Evolutionary conservation across 192 early-diverging fungal species (phyloP), one percentile per base, ranked within the genome.

Genomic region (Bifiguratus adelaidae): DNA sequence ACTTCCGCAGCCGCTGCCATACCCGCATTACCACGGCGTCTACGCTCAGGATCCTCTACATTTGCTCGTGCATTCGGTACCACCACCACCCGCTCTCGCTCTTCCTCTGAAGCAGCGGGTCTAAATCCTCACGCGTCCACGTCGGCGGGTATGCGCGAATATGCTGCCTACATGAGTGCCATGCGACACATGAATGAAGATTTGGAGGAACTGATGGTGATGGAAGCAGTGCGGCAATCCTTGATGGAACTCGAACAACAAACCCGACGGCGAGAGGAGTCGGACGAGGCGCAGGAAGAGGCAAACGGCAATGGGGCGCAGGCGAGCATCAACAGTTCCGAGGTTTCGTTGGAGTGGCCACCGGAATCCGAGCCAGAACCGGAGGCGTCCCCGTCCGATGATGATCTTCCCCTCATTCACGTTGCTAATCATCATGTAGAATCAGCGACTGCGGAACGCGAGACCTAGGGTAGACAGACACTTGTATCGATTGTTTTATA

Each of bases 131-230:
- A 60, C 19, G 62, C 65, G 2, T 41, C 65, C 2, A 54, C 55
- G 7, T 63, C 62, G 7, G 61, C 70, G 7, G 65, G 65, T 7
- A 56, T 71, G 3, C 55, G 64, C 2, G 77, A 83, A 55, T 81
- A 83, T 40, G 57, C 59, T 41, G 58, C 65, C 19, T 83, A 81
- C 29, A 41, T 79, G 6, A 47, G 63, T 0, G 88, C 81, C 0
- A 81, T 91, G 81, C 61, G 80, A 18, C 67, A 76, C 32, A 82
- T 88, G 55, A 88, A 82, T 19, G 78, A 79, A 13, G 85, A 96
- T 48, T 47, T 96, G 20, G 92, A 96, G 47, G 93, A 96, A 48
- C 61, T 88, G 52, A 82, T 96, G 90, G 56, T 96, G 1, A 82
- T 92, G 74, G 88, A 95, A 59, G 93, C 93, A 1, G 87, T 96